phyloP scores from a whole-genome alignment of 176 grass and related monocot species.

The Ensete glaucum region DNA sequence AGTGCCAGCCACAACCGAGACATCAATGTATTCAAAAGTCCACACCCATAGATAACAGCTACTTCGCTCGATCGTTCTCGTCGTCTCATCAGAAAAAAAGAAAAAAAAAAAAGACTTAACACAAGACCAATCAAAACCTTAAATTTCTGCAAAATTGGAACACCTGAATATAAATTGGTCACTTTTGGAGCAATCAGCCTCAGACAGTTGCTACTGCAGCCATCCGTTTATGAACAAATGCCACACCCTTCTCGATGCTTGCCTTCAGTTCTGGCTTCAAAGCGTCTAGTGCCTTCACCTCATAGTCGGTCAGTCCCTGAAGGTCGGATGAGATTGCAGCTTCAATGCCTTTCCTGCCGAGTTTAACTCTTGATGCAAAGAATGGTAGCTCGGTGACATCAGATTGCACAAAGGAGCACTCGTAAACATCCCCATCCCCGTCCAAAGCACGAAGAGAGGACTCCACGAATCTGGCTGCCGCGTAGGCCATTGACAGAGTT shows the following conservation, averaged over 20 bases:
- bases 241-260: conserved; percentile 44
- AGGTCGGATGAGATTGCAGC: conserved; percentile 27
- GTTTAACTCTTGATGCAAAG: conserved; percentile 43
- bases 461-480: conserved; percentile 39
- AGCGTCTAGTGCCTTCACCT: conserved; percentile 27
- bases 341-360: conserved; percentile 39
- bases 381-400: conserved; percentile 39
- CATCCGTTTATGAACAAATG: conserved; percentile 27
- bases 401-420: conserved; percentile 41
- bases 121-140: background rate
- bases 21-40: background rate
- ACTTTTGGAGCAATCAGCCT: background rate
- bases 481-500: conserved; percentile 38
- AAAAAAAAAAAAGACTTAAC: background rate
- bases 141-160: conserved; percentile 4
- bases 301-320: conserved; percentile 26
- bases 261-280: conserved; percentile 41
- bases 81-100: background rate
- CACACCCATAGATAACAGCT: background rate
- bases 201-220: background rate
- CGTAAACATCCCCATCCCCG: conserved; percentile 34
- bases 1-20: background rate
- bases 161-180: background rate
- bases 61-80: background rate
- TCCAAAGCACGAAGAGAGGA: conserved; percentile 33